These are phyloP conservation scores for Spinacia oleracea DNA, from an alignment of 179 eudicot genomes.

Conservation along the genomic window DNA sequence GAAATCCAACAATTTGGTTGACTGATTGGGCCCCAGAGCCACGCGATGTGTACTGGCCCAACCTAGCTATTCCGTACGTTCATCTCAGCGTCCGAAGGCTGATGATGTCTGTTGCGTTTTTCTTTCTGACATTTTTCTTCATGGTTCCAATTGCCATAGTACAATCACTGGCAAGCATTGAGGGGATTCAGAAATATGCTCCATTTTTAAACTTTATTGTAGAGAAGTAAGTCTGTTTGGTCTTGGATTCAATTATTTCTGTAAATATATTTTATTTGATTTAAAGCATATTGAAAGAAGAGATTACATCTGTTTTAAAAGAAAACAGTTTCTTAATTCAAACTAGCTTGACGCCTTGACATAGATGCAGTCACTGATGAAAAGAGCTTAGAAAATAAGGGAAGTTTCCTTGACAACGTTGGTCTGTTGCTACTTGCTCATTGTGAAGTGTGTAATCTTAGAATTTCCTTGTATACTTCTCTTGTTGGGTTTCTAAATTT, in stretches of 20 bases:
- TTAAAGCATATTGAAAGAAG: not conserved
- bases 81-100: slow-evolving; percentile 74
- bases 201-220: slow-evolving; percentile 63
- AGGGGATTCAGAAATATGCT: slow-evolving; percentile 63
- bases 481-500: not conserved
- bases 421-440: not conserved
- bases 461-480: not conserved
- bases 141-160: slow-evolving; percentile 85
- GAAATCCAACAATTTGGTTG: slow-evolving; percentile 72
- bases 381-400: not conserved
- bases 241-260: not conserved
- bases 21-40: slow-evolving; percentile 83
- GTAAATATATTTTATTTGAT: not conserved
- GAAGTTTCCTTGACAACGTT: not conserved
- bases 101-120: slow-evolving; percentile 70
- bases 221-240: slow-evolving; percentile 56
- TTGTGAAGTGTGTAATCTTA: not conserved
- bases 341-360: not conserved
- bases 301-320: not conserved
- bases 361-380: not conserved
- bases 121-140: slow-evolving; percentile 92
- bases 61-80: slow-evolving; percentile 81
- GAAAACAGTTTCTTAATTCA: not conserved
- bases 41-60: slow-evolving; percentile 69
- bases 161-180: slow-evolving; percentile 84